These are phyloP conservation scores for Bidens hawaiensis DNA, from an alignment of 140 eudicot species.

Conservation along the genomic window DNA sequence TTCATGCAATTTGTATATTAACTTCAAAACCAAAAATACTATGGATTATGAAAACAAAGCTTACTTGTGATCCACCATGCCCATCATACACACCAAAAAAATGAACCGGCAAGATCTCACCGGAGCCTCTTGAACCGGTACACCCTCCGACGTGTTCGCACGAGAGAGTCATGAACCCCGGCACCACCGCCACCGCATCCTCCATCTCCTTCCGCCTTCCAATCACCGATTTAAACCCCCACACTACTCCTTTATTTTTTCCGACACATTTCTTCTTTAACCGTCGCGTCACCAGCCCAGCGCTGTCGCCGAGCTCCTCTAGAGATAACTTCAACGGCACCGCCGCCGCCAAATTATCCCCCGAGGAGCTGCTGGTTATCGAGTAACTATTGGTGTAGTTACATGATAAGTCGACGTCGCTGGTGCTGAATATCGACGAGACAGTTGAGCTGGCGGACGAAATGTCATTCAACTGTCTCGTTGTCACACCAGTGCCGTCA, in stretches of 20 bases:
- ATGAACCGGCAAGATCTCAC: slow-evolving; percentile 52
- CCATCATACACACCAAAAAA: slow-evolving; percentile 86
- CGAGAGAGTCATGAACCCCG: slow-evolving; percentile 47
- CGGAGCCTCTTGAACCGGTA: slow-evolving; percentile 35
- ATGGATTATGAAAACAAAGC: neutral
- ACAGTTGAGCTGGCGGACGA: slow-evolving; percentile 33
- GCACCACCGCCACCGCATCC: slow-evolving; percentile 62
- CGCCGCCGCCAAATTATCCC: slow-evolving; percentile 32
- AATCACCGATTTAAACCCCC: slow-evolving; percentile 59
- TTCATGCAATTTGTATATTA: neutral
- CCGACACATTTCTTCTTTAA: slow-evolving; percentile 42
- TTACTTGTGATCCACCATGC: slow-evolving; percentile 79
- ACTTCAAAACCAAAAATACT: no score
- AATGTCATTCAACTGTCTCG: no score
- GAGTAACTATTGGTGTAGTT: no score
- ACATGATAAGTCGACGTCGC: slow-evolving; percentile 19
- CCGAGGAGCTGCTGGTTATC: slow-evolving; percentile 41
- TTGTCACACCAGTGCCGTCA: no score
- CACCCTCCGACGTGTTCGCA: slow-evolving; percentile 61
- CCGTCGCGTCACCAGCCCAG: no score
- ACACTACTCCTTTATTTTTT: slow-evolving; percentile 39
- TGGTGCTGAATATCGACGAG: slow-evolving; percentile 34
- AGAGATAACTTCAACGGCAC: slow-evolving; percentile 13
- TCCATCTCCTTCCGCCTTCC: slow-evolving; percentile 87
- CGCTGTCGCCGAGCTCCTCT: slow-evolving; percentile 11